Conservation (phyloP, 1,139 yeast species). For the Lizanozyma gosingica region DNA sequence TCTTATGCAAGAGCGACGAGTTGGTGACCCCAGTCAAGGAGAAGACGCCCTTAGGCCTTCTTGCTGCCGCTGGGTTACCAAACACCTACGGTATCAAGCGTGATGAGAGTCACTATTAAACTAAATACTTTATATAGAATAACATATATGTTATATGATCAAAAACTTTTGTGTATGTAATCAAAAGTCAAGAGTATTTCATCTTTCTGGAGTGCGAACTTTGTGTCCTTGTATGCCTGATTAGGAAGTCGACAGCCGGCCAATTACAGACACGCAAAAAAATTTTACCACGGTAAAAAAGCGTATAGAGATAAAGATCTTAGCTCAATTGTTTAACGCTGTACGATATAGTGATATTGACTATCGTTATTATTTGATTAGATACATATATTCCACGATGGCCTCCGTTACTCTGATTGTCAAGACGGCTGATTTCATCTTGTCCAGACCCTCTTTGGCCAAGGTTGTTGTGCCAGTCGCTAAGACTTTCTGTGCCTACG, state of each 20-base stretch:
- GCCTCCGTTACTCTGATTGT: conserved; percentile 76
- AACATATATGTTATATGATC: neutral
- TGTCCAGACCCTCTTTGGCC: conserved; percentile 71
- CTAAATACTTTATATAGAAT: neutral
- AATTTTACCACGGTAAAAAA: no score
- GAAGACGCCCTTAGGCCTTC: conserved; percentile 37
- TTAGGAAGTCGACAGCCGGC: conserved; percentile 13
- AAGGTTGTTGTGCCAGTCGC: conserved; percentile 75
- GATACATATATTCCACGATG: conserved; percentile 24
- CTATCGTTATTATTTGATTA: neutral
- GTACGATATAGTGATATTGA: neutral
- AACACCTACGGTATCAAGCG: conserved; percentile 30
- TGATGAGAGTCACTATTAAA: conserved; percentile 30
- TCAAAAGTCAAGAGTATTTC: no score
- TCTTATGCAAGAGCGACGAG: conserved; percentile 66
- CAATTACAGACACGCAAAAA: neutral
- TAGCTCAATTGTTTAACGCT: no score
- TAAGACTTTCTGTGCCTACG: conserved; percentile 56
- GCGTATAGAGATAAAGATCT: no score
- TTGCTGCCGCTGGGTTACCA: conserved; percentile 59
- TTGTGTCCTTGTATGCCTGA: conserved; percentile 9
- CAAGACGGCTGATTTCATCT: conserved; percentile 71
- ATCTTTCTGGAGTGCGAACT: no score
- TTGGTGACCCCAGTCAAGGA: conserved; percentile 29
- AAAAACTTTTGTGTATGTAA: no score